Evolutionary conservation across 2,329 filamentous ascomycete genomes (phyloP), one percentile per base, ranked within the genome.

Genomic region (Aspergillus quadrilineatus): DNA sequence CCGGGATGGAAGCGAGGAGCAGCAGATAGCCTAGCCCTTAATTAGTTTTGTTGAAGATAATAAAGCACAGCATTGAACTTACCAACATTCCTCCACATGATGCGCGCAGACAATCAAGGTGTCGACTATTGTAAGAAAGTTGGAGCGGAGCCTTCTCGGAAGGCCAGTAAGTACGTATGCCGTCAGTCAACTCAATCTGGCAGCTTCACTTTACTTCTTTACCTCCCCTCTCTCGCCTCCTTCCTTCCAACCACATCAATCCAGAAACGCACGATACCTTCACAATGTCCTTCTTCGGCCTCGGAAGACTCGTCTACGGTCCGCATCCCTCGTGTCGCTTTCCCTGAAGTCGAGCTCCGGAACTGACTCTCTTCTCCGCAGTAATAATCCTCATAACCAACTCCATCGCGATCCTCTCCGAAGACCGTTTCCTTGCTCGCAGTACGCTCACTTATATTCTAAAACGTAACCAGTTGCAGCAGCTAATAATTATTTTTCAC

Each of bases 351-450:
- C 34, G 12, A 37, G 29, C 9, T 12, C 30, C 17, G 26, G 22
- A 48, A 36, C 58, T 55, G 51, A 50, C 32, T 14, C 9, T 8
- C 44, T 47, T 14, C 34, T 52, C 55, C 60, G 30, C 60, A 92
- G 89, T 93, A 64, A 83, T 86, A 65, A 82, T 96, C 72, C 90
- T 97, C 69, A 84, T 97, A 72, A 87, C 94, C 77, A 99, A 99
- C 77, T 90, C 91, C 64, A 88, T 97, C 71, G 91, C 92, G 62
- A 86, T 97, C 70, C 88, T 97, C 63, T 96, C 91, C 67, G 92
- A 96, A 84, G 92, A 96, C 77, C 89, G 92, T 60, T 96, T 96
- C 75, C 89, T 96, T 64, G 89, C 88, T 56, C 86, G 90, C 75
- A 92, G 77, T 88, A 86, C 51, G 67, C 61, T 56, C 15, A 28